Evolutionary conservation across 805 yeast species (phyloP).

Genomic region (Cyberlindnera subsufficiens): DNA sequence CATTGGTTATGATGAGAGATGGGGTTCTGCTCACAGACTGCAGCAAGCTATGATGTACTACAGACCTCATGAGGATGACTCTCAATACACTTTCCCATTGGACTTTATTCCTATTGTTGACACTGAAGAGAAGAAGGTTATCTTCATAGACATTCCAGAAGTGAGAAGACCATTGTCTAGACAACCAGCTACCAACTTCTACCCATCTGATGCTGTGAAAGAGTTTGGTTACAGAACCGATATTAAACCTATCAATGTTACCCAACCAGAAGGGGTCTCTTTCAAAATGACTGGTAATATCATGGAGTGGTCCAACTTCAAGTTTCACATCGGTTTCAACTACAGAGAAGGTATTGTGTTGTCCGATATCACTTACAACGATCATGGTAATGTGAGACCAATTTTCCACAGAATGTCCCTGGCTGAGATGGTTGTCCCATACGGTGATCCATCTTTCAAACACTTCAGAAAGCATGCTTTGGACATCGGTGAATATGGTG

Average conservation of each 20-base stretch:
- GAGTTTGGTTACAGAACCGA: conserved; percentile 62
- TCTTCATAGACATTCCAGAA: conserved; percentile 70
- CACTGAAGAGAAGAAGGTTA: conserved; percentile 61
- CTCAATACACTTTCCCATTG: conserved; percentile 61
- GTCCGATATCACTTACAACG: conserved; percentile 67
- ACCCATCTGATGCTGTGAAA: conserved; percentile 56
- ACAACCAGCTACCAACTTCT: conserved; percentile 64
- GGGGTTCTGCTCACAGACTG: conserved; percentile 69
- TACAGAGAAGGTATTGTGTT: conserved; percentile 82
- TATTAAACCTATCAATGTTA: conserved; percentile 59
- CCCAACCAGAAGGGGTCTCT: conserved; percentile 81
- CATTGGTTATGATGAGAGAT: conserved; percentile 67
- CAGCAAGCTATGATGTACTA: conserved; percentile 81
- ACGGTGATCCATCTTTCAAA: conserved; percentile 73
- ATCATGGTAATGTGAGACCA: conserved; percentile 68
- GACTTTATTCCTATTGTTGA: conserved; percentile 83
- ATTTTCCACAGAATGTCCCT: conserved; percentile 74
- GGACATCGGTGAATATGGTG: conserved; percentile 86
- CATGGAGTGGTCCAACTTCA: conserved; percentile 74
- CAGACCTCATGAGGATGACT: conserved; percentile 70
- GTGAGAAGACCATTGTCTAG: conserved; percentile 68
- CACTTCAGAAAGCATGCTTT: conserved; percentile 84
- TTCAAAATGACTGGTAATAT: conserved; percentile 64
- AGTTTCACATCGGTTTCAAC: conserved; percentile 77
- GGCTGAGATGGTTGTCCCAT: conserved; percentile 82